These are phyloP conservation scores for Solanum pinnatisectum DNA, from an alignment of 257 asterid genomes.

Conservation along the genomic window DNA sequence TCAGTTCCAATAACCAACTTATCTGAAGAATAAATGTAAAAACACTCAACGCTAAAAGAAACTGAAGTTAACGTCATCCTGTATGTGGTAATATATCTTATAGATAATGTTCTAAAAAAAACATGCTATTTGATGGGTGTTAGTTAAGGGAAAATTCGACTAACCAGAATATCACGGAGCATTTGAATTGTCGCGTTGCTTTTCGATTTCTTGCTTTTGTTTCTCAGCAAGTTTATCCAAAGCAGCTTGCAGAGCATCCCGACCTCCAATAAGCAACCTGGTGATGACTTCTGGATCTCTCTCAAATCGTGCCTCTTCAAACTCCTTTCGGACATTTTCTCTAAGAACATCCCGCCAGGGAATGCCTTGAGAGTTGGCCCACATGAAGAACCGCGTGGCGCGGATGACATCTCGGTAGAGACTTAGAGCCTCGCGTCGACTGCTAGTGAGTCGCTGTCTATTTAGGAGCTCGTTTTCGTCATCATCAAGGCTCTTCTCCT, in stretches of 20 bases:
- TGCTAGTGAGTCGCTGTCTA: conserved; percentile 67
- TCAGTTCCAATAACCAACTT: neutral
- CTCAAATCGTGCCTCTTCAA: conserved; percentile 74
- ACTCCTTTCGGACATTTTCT: conserved; percentile 87
- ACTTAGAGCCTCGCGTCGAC: conserved; percentile 83
- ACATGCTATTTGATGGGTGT: neutral
- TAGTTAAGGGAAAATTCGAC: neutral
- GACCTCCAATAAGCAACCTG: conserved; percentile 76
- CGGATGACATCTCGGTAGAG: conserved; percentile 80
- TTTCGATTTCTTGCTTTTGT: conserved; percentile 71
- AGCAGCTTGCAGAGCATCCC: conserved; percentile 73
- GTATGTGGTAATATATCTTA: neutral
- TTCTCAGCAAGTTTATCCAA: conserved; percentile 87
- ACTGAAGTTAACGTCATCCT: neutral
- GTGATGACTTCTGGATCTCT: conserved; percentile 79
- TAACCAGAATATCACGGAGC: neutral
- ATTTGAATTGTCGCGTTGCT: conserved; percentile 36
- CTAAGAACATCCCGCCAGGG: conserved; percentile 85
- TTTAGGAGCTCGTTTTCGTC: conserved; percentile 51
- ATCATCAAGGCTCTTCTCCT: conserved; percentile 32
- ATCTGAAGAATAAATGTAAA: neutral
- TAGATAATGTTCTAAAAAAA: neutral
- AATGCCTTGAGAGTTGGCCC: conserved; percentile 76
- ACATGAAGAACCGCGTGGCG: conserved; percentile 76
- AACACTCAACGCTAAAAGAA: neutral